These are phyloP conservation scores for Ziziphus jujuba DNA, from an alignment of 306 rosid genomes.

Conservation along the genomic window DNA sequence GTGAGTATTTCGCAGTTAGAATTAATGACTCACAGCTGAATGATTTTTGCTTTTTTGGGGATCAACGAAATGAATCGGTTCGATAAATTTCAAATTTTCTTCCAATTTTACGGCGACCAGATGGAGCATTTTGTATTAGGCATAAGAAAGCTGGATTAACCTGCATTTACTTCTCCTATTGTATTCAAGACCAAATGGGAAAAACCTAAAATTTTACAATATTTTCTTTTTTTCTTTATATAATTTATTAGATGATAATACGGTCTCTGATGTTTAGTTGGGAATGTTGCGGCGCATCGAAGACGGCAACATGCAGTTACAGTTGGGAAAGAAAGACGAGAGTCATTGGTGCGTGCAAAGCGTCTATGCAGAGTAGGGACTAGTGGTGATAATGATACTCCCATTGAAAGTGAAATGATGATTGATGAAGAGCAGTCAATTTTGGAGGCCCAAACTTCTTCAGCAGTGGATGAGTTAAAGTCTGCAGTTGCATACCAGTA, in stretches of 20 bases:
- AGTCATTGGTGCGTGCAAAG: constrained; percentile 75
- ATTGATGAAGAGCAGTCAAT: constrained; percentile 72
- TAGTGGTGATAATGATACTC: constrained; percentile 33
- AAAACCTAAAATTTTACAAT: not conserved
- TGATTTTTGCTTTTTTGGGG: too few relatives aligned
- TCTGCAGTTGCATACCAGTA: constrained; percentile 69
- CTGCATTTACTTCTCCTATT: too few relatives aligned
- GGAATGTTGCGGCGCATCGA: constrained; percentile 62
- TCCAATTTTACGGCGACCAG: too few relatives aligned
- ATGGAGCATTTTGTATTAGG: too few relatives aligned
- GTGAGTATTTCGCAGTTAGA: too few relatives aligned
- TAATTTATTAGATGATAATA: constrained; percentile 23
- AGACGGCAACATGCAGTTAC: constrained; percentile 73
- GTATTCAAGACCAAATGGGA: not conserved
- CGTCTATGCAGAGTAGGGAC: constrained; percentile 73
- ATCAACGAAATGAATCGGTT: too few relatives aligned
- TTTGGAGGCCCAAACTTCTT: constrained; percentile 77
- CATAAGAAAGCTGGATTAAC: too few relatives aligned
- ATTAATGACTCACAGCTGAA: too few relatives aligned
- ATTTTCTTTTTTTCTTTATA: not conserved
- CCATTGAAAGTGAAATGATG: constrained; percentile 58
- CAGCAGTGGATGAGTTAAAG: constrained; percentile 75
- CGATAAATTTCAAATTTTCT: too few relatives aligned
- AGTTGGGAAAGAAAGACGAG: constrained; percentile 82
- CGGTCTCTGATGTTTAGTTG: constrained; percentile 50